Evolutionary conservation across 768 basidiomycete genomes (phyloP), one percentile per base, ranked within the genome.

Genomic region (Lactifluus hygrophoroides): DNA sequence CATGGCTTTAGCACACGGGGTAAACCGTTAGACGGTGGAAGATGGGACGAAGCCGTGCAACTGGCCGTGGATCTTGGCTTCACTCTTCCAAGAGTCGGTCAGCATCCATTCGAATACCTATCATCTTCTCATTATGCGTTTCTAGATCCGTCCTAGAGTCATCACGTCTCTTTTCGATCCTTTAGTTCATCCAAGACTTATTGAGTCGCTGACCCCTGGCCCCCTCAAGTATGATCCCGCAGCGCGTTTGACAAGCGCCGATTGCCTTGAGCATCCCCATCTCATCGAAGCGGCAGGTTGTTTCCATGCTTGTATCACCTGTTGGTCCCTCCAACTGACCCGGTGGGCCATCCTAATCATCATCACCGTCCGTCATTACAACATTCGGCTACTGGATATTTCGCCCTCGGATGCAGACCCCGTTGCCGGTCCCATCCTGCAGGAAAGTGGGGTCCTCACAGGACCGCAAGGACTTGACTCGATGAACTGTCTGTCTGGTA

Each of bases 191-290:
- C 72, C 78, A 52, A 88, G 83, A 32, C 77, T 99, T 50, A 77
- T 99, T 67, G 86, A 96, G 67, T 94, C 92, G 72, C 96, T 99
- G 68, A 78, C 84, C 45, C n/a, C n/a, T n/a, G 91, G 94, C 68
- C 77, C 96, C 14, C 81, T 99, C 60, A 88, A 84, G 66, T 98
- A 96, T 73, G 90, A 98, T 66, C 94, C 96, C 23, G 84, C 84
- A 43, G 76, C 79, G 49, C 87, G 96, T 28, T 76, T 97, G 49
- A 96, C 94, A 1, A 87, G 90, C 57, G 79, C 79, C 49, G 82
- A 94, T 69, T 95, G 94, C 69, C 75, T 96, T 60, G 82, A 92
- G 32, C 94, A 96, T 69, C 77, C 84, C 14, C 98, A 98, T 76
- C 83, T 97, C 56, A 79, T 79, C 58, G 90, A 96, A 72, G 90